These are phyloP conservation scores for Crinitomyces ghanaensis DNA, from an alignment of 805 yeast species.

Conservation along the genomic window DNA sequence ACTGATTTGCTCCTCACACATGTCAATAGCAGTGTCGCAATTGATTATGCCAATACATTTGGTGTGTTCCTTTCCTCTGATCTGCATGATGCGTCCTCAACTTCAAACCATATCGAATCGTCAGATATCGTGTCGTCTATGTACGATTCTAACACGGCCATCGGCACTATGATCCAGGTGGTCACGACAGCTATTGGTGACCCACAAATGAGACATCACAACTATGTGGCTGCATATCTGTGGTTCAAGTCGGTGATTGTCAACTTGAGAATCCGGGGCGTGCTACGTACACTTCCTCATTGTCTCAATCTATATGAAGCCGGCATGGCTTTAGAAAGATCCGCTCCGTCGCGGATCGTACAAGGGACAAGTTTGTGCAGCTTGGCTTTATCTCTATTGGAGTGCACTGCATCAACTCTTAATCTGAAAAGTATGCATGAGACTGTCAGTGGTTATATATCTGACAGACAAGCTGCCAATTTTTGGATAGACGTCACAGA, in stretches of 20 bases:
- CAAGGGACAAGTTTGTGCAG: too few relatives aligned
- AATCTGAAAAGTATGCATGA: background rate
- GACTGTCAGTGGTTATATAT: constrained; percentile 1
- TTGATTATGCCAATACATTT: constrained; percentile 17
- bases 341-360: too few relatives aligned
- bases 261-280: constrained; percentile 8
- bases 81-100: background rate
- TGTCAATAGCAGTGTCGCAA: constrained; percentile 15
- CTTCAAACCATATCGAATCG: background rate
- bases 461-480: constrained; percentile 3
- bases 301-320: constrained; percentile 4
- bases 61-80: constrained; percentile 12
- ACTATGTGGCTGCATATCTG: constrained; percentile 7
- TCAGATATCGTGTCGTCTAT: background rate
- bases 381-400: constrained; percentile 4
- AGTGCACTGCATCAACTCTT: constrained; percentile 3
- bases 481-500: constrained; percentile 8
- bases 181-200: background rate
- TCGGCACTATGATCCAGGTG: background rate
- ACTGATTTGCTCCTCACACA: constrained; percentile 21
- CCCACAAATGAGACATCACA: constrained; percentile 1
- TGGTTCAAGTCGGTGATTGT: constrained; percentile 5
- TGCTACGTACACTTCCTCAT: constrained; percentile 10
- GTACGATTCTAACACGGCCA: background rate
- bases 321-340: constrained; percentile 10